Conservation (phyloP, 805 yeast genomes). For the Yueomyces sp. region DNA sequence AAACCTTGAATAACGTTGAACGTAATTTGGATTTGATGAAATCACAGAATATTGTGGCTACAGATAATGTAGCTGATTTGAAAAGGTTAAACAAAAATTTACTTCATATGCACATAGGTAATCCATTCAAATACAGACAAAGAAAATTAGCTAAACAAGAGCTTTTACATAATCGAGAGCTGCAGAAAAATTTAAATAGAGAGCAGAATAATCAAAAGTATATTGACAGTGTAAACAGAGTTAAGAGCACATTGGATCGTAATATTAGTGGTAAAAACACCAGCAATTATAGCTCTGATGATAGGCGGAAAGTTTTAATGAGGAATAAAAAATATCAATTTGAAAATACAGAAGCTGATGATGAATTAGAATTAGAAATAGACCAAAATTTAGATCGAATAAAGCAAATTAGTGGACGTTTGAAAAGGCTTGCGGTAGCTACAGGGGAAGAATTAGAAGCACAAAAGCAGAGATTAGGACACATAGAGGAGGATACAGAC, state of each 20-base stretch:
- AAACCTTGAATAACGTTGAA: slow-evolving; percentile 67
- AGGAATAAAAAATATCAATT: slow-evolving; percentile 62
- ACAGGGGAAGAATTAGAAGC: slow-evolving; percentile 65
- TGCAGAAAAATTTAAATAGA: slow-evolving; percentile 44
- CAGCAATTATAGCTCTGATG: slow-evolving; percentile 1
- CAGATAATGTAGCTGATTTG: slow-evolving; percentile 66
- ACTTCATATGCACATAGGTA: slow-evolving; percentile 66
- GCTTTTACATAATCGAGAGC: slow-evolving; percentile 43
- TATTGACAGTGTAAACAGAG: slow-evolving; percentile 52
- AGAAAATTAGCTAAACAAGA: slow-evolving; percentile 63
- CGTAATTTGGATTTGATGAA: slow-evolving; percentile 60
- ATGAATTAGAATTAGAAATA: slow-evolving; percentile 77
- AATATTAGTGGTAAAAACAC: slow-evolving; percentile 23
- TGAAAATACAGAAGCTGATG: slow-evolving; percentile 86
- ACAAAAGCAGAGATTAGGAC: slow-evolving; percentile 60
- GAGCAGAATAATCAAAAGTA: slow-evolving; percentile 47
- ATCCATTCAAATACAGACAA: slow-evolving; percentile 78
- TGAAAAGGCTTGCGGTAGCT: slow-evolving; percentile 57
- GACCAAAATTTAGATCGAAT: slow-evolving; percentile 74
- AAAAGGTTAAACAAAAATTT: slow-evolving; percentile 66
- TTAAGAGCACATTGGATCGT: slow-evolving; percentile 42
- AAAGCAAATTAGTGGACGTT: slow-evolving; percentile 47
- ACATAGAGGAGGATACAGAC: slow-evolving; percentile 74
- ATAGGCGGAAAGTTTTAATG: slow-evolving; percentile 23
- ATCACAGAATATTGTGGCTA: slow-evolving; percentile 69